Base-by-base conservation (phyloP, 169 alveolate genomes). In the Cryptosporidium meleagridis region DNA sequence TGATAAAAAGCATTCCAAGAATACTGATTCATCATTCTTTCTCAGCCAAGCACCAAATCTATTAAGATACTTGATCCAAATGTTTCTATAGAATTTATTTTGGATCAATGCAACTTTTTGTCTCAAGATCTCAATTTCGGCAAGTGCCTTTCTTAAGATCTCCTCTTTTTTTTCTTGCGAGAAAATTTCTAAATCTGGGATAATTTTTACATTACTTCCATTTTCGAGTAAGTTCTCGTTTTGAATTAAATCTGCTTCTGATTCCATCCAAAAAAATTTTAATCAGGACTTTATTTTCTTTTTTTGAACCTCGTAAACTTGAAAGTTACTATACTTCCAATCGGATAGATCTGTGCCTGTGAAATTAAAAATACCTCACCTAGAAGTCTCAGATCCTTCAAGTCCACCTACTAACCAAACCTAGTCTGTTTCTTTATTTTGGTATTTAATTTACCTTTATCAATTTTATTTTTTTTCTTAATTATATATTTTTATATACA, bases 1-100 rank as follows among this genome's bases (percentile, higher is more conserved):
- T 31, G 37, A 52, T 12, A 14, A 8, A 33, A 73, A 53, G 39
- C 29, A 26, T 10, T 73, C 70, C 62, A 73, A 73, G n/a, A 51
- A 55, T 26, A 12, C 55, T 8, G 70, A 9, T 4, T 53, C 23
- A 58, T 55, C 53, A 37, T 73, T 12, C 44, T 58, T 39, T 14
- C 86, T 59, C 12, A 73, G 14, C 86, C 86, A 73, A 12, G 1
- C 10, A 52, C 86, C 86, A 31, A 37, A 39, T 8, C 55, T 41
- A 4, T 9, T 14, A 9, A 73, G 26, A 33, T 55, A 73, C 58
- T 59, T 59, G 3, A 14, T 73, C 86, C 86, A 73, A 53, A n/a
- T 18, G 52, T 53, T 53, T 33, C 55, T 73, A 59, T 73, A 73
- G 3, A 16, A 26, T 41, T 73, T 73, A 35, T 53, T 26, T 18